Percentiles rank a stretch among this genome's conserved stretches.
These are phyloP conservation scores for Saccharomycopsis babjevae DNA, from an alignment of 805 yeast species.

Conservation along the genomic window DNA sequence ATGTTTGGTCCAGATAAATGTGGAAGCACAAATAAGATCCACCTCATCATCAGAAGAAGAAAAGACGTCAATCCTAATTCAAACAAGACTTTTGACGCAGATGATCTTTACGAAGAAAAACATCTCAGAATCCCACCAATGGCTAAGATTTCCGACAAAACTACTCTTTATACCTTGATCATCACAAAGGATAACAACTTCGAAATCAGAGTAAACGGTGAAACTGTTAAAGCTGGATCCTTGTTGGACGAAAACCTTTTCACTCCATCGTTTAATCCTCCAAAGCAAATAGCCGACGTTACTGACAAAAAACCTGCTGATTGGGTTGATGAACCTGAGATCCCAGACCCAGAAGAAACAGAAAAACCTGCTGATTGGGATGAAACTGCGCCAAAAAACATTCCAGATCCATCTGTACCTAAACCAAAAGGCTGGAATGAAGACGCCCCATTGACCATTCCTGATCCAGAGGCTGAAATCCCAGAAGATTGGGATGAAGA, in stretches of 20 bases:
- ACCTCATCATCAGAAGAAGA: constrained; percentile 56
- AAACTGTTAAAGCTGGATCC: constrained; percentile 59
- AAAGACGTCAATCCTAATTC: constrained; percentile 32
- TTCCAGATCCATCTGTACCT: constrained; percentile 54
- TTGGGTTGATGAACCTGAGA: constrained; percentile 66
- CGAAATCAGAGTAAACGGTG: constrained; percentile 79
- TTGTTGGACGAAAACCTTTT: constrained; percentile 46
- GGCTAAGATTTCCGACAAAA: constrained; percentile 44
- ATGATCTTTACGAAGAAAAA: constrained; percentile 46
- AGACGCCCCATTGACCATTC: constrained; percentile 42
- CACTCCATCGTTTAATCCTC: constrained; percentile 58
- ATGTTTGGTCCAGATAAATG: constrained; percentile 96
- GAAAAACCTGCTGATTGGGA: constrained; percentile 82
- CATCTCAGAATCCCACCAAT: constrained; percentile 60
- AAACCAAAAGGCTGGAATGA: constrained; percentile 82
- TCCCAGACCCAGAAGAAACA: constrained; percentile 58
- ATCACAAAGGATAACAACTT: constrained; percentile 54
- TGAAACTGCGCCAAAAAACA: constrained; percentile 50
- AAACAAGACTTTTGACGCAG: constrained; percentile 26
- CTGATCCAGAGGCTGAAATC: constrained; percentile 54
- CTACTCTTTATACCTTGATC: constrained; percentile 69
- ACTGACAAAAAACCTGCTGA: constrained; percentile 58
- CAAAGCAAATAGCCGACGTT: constrained; percentile 48
- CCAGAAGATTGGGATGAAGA: constrained; percentile 86
- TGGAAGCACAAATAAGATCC: constrained; percentile 71